phyloP scores from a whole-genome alignment of 176 grass and related monocot species.

The Miscanthus lutarioriparius region DNA sequence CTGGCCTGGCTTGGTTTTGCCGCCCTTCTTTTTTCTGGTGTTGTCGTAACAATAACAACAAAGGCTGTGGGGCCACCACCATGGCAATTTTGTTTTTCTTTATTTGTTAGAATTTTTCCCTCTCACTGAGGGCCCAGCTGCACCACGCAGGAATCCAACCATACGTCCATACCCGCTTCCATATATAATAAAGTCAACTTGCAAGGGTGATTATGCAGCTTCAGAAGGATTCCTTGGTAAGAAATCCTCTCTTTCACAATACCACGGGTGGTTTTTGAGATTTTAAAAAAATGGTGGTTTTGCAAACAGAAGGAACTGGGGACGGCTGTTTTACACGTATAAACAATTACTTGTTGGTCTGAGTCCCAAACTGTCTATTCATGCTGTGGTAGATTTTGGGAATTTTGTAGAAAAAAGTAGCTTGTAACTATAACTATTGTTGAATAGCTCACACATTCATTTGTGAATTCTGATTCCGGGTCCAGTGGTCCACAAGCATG shows the following conservation, averaged over 20 bases:
- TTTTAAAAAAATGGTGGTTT: background rate
- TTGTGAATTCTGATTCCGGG: constrained; percentile 3
- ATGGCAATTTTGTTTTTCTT: constrained; percentile 29
- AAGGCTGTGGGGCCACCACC: constrained; percentile 43
- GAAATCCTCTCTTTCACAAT: constrained; percentile 25
- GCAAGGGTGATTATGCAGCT: constrained; percentile 38
- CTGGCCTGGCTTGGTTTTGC: constrained; percentile 28
- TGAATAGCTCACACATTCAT: constrained; percentile 19
- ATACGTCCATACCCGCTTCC: constrained; percentile 26
- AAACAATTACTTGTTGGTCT: background rate
- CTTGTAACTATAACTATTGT: background rate
- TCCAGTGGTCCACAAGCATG: constrained; percentile 32
- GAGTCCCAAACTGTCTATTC: background rate
- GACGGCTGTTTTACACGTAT: background rate
- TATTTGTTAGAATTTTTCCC: constrained; percentile 79
- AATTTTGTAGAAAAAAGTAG: background rate
- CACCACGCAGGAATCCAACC: constrained; percentile 54
- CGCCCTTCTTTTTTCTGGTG: constrained; percentile 39
- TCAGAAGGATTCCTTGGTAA: constrained; percentile 45
- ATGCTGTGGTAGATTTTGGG: background rate
- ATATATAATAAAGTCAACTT: constrained; percentile 57
- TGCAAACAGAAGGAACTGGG: background rate
- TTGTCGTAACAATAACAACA: constrained; percentile 57
- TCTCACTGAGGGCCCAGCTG: constrained; percentile 45
- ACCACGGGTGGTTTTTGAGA: constrained; percentile 6